Percentiles rank a stretch among this genome's conserved stretches.
Conservation (phyloP, 495 filamentous ascomycete genomes). For the Aspergillus affinis region DNA sequence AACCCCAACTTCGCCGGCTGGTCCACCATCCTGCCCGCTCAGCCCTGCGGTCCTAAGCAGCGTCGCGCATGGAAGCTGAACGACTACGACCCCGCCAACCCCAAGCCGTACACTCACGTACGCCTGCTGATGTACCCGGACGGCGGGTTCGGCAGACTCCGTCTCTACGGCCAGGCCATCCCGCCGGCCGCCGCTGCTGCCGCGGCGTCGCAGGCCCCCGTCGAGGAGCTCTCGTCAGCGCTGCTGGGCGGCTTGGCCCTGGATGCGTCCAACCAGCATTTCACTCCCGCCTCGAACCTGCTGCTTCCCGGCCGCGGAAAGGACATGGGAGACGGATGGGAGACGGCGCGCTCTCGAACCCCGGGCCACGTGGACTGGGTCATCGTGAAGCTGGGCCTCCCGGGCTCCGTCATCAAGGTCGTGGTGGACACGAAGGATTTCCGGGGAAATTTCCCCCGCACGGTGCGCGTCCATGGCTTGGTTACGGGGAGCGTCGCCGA, state of each 20-base stretch:
- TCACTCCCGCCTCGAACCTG: constrained; percentile 78
- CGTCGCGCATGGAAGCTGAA: constrained; percentile 77
- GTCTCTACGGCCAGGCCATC: constrained; percentile 76
- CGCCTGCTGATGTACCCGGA: constrained; percentile 89
- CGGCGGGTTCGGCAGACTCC: constrained; percentile 86
- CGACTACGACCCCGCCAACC: constrained; percentile 40
- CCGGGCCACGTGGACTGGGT: constrained; percentile 85
- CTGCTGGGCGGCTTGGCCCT: constrained; percentile 78
- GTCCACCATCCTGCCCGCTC: constrained; percentile 68
- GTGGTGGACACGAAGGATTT: constrained; percentile 89
- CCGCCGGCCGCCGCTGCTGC: constrained; percentile 23
- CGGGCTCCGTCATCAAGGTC: constrained; percentile 67
- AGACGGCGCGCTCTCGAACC: constrained; percentile 76
- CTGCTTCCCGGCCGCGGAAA: constrained; percentile 81
- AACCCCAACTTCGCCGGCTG: constrained; percentile 61
- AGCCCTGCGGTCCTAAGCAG: constrained; percentile 73
- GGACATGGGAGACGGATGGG: constrained; percentile 96
- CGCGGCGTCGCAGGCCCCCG: constrained; percentile 33
- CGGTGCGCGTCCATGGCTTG: constrained; percentile 55
- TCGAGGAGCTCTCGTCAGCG: constrained; percentile 81
- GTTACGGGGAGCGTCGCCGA: constrained; percentile 62
- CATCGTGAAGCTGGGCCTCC: constrained; percentile 72
- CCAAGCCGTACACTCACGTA: constrained; percentile 78
- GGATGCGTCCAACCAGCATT: constrained; percentile 82
- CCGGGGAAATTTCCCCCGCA: constrained; percentile 84